Evolutionary conservation across 2,329 filamentous ascomycete genomes (phyloP).

Genomic region (Cladophialophora bantiana): DNA sequence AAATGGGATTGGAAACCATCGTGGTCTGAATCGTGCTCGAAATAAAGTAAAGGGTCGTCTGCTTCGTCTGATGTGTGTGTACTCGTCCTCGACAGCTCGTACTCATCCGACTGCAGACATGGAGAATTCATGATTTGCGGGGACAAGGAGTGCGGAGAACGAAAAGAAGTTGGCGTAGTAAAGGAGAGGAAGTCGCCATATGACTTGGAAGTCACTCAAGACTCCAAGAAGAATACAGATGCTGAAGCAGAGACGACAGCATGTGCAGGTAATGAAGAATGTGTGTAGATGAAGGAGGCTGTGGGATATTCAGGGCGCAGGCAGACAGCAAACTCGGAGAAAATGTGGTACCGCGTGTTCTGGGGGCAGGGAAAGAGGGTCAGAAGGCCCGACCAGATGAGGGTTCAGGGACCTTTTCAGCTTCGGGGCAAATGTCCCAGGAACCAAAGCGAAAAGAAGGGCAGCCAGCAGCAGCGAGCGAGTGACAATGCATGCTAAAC

Average conservation of each 20-base stretch:
- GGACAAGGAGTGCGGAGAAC: conserved; percentile 15
- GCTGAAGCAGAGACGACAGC: conserved; percentile 1
- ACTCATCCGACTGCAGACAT: conserved; percentile 26
- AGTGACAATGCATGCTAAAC: neutral
- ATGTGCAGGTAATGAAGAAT: neutral
- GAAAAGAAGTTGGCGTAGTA: conserved; percentile 7
- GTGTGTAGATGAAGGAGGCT: conserved; percentile 8
- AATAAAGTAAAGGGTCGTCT: conserved; percentile 21
- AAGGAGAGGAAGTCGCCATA: conserved; percentile 29
- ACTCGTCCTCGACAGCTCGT: conserved; percentile 33
- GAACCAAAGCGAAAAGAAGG: neutral
- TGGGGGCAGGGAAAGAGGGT: neutral
- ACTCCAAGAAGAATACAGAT: conserved; percentile 6
- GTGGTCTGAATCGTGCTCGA: conserved; percentile 21
- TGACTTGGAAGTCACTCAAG: conserved; percentile 11
- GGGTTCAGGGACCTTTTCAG: neutral
- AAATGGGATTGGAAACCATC: conserved; percentile 31
- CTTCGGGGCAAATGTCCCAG: neutral
- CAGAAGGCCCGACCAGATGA: conserved; percentile 5
- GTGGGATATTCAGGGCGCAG: conserved; percentile 20
- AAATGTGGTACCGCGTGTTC: conserved; percentile 11
- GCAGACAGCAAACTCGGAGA: conserved; percentile 11
- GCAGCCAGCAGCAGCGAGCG: neutral
- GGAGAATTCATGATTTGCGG: conserved; percentile 29
- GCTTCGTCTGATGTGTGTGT: conserved; percentile 26